These are phyloP conservation scores for Aquanectria penicillioides DNA, from an alignment of 2,329 filamentous ascomycete species.

Conservation along the genomic window DNA sequence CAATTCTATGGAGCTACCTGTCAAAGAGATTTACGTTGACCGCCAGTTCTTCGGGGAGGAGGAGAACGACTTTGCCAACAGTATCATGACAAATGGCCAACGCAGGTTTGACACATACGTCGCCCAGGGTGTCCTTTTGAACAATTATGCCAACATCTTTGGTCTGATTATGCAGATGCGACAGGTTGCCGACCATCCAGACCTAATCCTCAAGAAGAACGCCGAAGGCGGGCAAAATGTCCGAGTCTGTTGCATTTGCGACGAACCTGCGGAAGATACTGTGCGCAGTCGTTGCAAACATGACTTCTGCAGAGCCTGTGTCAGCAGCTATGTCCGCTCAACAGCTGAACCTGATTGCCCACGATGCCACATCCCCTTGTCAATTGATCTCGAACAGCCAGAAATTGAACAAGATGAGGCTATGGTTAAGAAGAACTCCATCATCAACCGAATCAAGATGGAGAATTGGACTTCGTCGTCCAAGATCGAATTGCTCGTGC, in stretches of 20 bases:
- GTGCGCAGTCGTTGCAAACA: constrained; percentile 93
- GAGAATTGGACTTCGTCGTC: constrained; percentile 98
- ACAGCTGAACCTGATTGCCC: constrained; percentile 85
- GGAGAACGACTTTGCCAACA: constrained; percentile 93
- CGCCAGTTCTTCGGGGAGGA: constrained; percentile 97
- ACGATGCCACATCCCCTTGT: constrained; percentile 87
- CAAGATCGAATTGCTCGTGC: constrained; percentile 96
- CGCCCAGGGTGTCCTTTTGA: constrained; percentile 89
- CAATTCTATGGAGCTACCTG: constrained; percentile 93
- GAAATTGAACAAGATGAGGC: constrained; percentile 93
- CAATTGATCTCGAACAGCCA: constrained; percentile 93
- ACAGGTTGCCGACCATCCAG: constrained; percentile 95
- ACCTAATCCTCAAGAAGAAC: constrained; percentile 91
- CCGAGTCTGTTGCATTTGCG: constrained; percentile 92
- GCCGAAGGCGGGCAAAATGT: constrained; percentile 88
- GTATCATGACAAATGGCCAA: constrained; percentile 92
- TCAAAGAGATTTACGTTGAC: constrained; percentile 91
- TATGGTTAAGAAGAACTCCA: constrained; percentile 91
- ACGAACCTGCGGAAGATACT: constrained; percentile 94
- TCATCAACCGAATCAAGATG: constrained; percentile 99
- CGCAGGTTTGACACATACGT: constrained; percentile 97
- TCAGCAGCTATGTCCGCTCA: constrained; percentile 71
- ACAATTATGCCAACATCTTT: constrained; percentile 99
- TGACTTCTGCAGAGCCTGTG: constrained; percentile 65
- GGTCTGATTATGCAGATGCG: constrained; percentile 99